Percentiles rank a stretch among this genome's conserved stretches.
Conservation (phyloP, 208 protist genomes). For the Leishmania arabica region DNA sequence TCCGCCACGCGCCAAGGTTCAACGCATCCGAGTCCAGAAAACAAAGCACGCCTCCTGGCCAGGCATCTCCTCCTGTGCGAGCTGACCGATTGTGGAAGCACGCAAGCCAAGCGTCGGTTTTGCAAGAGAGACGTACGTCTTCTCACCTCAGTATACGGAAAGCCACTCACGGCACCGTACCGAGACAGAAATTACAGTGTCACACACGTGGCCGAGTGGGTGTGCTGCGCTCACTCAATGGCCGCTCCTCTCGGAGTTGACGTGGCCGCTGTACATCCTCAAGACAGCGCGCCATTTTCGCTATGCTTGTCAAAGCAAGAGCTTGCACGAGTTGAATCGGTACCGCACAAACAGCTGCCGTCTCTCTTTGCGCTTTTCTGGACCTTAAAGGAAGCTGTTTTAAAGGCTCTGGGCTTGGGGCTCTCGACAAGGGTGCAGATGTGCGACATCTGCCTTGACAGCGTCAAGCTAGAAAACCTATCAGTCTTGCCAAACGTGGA, state of each 20-base stretch:
- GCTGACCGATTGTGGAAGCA: neutral
- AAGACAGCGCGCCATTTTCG: neutral
- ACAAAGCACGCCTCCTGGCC: slow-evolving; percentile 14
- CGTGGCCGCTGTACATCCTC: slow-evolving; percentile 7
- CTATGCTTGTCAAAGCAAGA: neutral
- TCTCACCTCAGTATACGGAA: slow-evolving; percentile 6
- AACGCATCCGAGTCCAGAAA: neutral
- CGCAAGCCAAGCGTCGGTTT: neutral
- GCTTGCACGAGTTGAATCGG: slow-evolving; percentile 1
- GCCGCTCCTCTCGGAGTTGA: slow-evolving; percentile 29
- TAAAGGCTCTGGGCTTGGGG: slow-evolving; percentile 43
- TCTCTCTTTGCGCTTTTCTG: slow-evolving; percentile 28
- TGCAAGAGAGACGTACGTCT: slow-evolving; percentile 10
- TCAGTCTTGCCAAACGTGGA: neutral
- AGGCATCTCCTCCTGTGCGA: slow-evolving; percentile 15
- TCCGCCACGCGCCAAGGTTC: neutral
- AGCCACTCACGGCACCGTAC: slow-evolving; percentile 10
- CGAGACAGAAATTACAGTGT: slow-evolving; percentile 22
- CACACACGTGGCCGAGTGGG: slow-evolving; percentile 29
- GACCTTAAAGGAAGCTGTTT: slow-evolving; percentile 39
- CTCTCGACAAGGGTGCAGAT: slow-evolving; percentile 18
- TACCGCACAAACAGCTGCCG: neutral
- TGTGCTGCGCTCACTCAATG: slow-evolving; percentile 18
- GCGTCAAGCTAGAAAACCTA: neutral
- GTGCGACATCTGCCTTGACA: slow-evolving; percentile 11